These are phyloP conservation scores for Vaccinium myrtillus DNA, from an alignment of 148 eudicot genomes.

Conservation along the genomic window DNA sequence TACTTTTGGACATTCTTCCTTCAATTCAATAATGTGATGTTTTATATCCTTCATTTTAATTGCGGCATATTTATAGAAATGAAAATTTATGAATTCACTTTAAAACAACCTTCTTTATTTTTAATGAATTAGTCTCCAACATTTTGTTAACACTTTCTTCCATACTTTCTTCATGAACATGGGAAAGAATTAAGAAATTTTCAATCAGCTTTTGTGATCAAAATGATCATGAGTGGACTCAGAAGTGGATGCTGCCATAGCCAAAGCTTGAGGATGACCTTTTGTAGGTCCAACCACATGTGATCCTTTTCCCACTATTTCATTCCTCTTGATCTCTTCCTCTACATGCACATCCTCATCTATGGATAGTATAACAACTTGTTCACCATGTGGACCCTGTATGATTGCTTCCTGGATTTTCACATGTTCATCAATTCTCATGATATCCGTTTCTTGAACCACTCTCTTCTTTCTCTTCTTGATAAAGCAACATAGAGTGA, in stretches of 20 bases:
- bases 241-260: slow-evolving; percentile 21
- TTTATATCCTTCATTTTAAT: too few species aligned
- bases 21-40: too few species aligned
- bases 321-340: slow-evolving; percentile 49
- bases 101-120: not conserved
- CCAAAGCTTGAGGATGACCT: slow-evolving; percentile 36
- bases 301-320: slow-evolving; percentile 29
- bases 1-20: not conserved
- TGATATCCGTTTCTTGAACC: slow-evolving; percentile 42
- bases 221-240: slow-evolving; percentile 8
- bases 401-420: slow-evolving; percentile 55
- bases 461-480: slow-evolving; percentile 62
- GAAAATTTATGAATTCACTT: too few species aligned
- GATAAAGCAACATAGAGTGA: slow-evolving; percentile 59
- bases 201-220: not conserved
- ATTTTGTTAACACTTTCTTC: not conserved
- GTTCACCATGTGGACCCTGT: slow-evolving; percentile 68
- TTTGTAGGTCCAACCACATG: slow-evolving; percentile 19
- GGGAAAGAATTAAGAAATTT: not conserved
- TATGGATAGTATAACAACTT: slow-evolving; percentile 46
- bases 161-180: not conserved
- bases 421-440: slow-evolving; percentile 54
- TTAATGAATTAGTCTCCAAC: not conserved
- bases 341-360: slow-evolving; percentile 71
- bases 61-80: too few species aligned